Base-by-base conservation (phyloP, 2,329 filamentous ascomycete genomes). In the Pezicula rhizophila region DNA sequence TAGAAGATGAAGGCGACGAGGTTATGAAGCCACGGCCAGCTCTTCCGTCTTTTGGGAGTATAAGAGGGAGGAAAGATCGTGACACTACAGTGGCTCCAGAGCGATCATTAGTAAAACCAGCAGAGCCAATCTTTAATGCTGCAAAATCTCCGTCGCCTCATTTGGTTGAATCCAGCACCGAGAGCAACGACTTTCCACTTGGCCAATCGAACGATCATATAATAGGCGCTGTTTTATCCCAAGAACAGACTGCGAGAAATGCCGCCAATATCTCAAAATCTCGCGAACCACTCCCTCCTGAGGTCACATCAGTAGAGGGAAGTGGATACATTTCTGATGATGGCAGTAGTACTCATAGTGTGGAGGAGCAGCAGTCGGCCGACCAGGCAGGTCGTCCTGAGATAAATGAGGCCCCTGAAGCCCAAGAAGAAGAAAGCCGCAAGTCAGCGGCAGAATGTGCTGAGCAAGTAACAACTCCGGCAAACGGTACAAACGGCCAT, bases 1-100 rank as follows among this genome's bases (percentile, higher is more conserved):
- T 74, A 2, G 75, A 84, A n/a, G 80, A 86, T 26, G 81, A 86
- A 38, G 77, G 84, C 49, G 82, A 85, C 43, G 77, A 85, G 51
- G 69, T 81, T 12, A 88, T 89, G 84, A 81, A 81, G 56, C 87
- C 87, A n/a, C 73, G 85, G 28, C 85, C 87, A 6, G 82, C 81
- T 1, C 68, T 91, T 34, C 87, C 87, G 2, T 84, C 77, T 1
- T 91, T 91, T 64, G 86, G 86, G 15, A 90, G 87, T 59, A 74
- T 91, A 18, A 76, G 84, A 18, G 80, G 83, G 25, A 81, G 78
- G 64, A 82, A 80, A 64, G 78, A 78, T 7, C 74, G 69, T 35
- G 75, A 80, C 44, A 57, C 68, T 12, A 55, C 55, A 20, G 70
- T 69, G 1, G 69, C 76, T 35, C 69, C 74, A 17, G 84, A 84